These are phyloP conservation scores for Discostella stelligeroides DNA, from an alignment of 108 stramenopile genomes.

Conservation along the genomic window DNA sequence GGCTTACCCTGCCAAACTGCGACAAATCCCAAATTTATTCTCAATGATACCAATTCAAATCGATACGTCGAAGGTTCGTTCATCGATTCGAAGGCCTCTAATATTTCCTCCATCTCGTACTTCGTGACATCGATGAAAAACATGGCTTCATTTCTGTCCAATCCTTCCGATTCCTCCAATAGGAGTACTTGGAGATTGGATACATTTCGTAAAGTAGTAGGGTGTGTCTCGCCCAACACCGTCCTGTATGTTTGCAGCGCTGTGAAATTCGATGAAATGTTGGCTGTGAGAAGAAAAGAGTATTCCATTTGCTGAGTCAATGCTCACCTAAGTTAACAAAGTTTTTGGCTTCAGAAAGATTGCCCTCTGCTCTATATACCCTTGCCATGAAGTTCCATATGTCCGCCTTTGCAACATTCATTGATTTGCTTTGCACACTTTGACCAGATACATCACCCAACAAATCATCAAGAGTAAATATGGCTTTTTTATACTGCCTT, in stretches of 20 bases:
- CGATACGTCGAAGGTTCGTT: constrained; percentile 47
- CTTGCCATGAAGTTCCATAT: constrained; percentile 37
- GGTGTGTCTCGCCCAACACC: constrained; percentile 36
- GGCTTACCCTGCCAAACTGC: constrained; percentile 51
- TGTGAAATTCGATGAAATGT: not conserved
- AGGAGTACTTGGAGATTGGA: constrained; percentile 46
- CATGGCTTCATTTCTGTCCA: constrained; percentile 26
- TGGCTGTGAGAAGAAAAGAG: no score
- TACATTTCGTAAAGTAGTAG: constrained; percentile 32
- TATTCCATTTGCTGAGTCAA: constrained; percentile 1
- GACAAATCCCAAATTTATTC: constrained; percentile 45
- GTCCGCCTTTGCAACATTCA: constrained; percentile 23
- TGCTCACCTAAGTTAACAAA: constrained; percentile 45
- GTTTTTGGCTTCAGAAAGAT: constrained; percentile 43
- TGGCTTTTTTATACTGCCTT: constrained; percentile 30
- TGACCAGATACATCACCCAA: constrained; percentile 35
- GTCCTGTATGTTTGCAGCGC: constrained; percentile 39
- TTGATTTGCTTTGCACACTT: constrained; percentile 16
- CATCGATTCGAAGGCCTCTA: constrained; percentile 35
- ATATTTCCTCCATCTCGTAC: constrained; percentile 42
- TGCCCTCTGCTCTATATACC: constrained; percentile 28
- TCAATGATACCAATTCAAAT: constrained; percentile 42
- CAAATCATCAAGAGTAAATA: constrained; percentile 26
- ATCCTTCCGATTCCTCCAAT: constrained; percentile 44
- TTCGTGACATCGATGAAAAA: constrained; percentile 50